Base-by-base conservation (phyloP, 2,329 filamentous ascomycete species). In the Apiospora sp. region DNA sequence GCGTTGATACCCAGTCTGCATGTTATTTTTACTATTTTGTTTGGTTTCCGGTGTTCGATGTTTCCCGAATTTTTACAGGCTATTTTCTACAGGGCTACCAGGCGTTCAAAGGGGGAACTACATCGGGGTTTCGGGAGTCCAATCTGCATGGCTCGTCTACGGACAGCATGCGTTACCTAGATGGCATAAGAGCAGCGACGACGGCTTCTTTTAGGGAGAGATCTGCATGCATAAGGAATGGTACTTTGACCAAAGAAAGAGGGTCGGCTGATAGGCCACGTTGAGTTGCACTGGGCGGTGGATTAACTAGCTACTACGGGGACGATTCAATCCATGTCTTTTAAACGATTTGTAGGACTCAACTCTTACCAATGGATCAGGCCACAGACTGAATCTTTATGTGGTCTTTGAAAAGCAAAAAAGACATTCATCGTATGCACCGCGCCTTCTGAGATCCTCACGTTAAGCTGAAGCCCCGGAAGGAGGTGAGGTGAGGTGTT, bases 1-100 rank as follows among this genome's bases (percentile, higher is more conserved):
- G 68, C 48, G 48, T 70, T 43, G 68, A 70, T 70, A 70, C 68
- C 68, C 68, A 58, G 19, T 51, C 48, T 51, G 68, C 68, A 19
- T 68, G 24, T 48, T 48, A 34, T 48, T 64, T 37, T 64, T 37
- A 19, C 22, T 41, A n/a, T 5, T n/a, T 37, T 41, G 27, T n/a
- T 41, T n/a, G 37, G 34, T 2, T 41, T n/a, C 41, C 34, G 19
- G 34, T 3, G 49, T 51, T 27, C n/a, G 51, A 19, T 4, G 10
- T 41, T 64, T 41, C 14, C 16, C 2, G 30, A 6, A 13, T 64
- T 41, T 10, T n/a, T 10, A n/a, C n/a, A 24, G 14, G 8, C 41
- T 64, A 22, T 8, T 5, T 41, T 58, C 7, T 14, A 12, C 19
- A 24, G 16, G 19, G 34, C 19, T 64, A 64, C 22, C 34, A 64